Evolutionary conservation across 768 basidiomycete species (phyloP).

Genomic region (Xanthoconium stramineum): DNA sequence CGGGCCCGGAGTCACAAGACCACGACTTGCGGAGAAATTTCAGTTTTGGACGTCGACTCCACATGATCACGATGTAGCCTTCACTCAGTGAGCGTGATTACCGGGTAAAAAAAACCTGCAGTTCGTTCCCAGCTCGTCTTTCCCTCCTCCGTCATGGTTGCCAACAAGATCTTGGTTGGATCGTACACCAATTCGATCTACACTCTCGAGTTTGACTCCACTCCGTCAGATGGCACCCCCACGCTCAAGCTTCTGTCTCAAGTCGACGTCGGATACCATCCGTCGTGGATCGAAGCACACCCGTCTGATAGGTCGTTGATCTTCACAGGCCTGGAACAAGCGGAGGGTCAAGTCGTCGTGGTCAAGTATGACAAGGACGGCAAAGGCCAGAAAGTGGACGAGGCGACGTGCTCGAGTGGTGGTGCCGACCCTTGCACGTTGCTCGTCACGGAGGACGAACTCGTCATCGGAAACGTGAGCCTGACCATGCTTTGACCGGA

Average conservation of each 20-base stretch:
- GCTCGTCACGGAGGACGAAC: constrained; percentile 50
- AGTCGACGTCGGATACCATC: constrained; percentile 54
- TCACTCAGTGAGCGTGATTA: too few relatives aligned
- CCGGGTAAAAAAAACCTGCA: too few relatives aligned
- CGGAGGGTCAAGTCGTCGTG: constrained; percentile 61
- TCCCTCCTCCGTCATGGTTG: constrained; percentile 11
- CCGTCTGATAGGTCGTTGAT: constrained; percentile 55
- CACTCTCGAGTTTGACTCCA: constrained; percentile 63
- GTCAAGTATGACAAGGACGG: constrained; percentile 56
- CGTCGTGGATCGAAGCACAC: constrained; percentile 74
- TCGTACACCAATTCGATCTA: constrained; percentile 65
- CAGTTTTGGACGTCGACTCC: too few relatives aligned
- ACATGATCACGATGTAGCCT: too few relatives aligned
- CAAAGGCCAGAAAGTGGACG: constrained; percentile 40
- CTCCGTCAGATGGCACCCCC: constrained; percentile 47
- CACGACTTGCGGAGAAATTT: too few relatives aligned
- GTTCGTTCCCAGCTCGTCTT: too few relatives aligned
- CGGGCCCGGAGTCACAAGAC: too few relatives aligned
- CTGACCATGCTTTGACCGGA: neutral
- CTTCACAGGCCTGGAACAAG: constrained; percentile 63
- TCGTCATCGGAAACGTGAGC: constrained; percentile 74
- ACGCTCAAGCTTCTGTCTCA: constrained; percentile 48
- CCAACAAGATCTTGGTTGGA: constrained; percentile 49
- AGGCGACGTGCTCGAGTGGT: constrained; percentile 43
- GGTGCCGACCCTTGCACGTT: constrained; percentile 67